Conservation (phyloP, 2,329 filamentous ascomycete species). For the Drechslera avenae region DNA sequence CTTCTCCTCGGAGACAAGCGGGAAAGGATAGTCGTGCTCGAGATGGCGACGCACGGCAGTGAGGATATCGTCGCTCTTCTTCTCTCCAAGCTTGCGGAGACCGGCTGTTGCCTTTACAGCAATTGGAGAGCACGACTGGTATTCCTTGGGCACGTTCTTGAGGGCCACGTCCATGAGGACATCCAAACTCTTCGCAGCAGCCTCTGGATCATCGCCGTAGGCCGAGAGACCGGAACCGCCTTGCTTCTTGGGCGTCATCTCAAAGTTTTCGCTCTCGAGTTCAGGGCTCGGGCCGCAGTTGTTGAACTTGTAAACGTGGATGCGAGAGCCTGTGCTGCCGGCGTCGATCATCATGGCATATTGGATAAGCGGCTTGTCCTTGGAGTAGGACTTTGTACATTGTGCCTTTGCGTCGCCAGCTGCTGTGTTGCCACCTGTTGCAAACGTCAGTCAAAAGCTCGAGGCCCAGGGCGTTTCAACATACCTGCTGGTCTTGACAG, state of each 20-base stretch:
- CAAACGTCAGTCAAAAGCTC: neutral
- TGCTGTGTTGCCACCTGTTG: constrained; percentile 49
- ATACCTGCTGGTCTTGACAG: constrained; percentile 33
- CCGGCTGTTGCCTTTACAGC: constrained; percentile 99
- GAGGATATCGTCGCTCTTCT: constrained; percentile 82
- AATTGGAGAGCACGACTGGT: constrained; percentile 89
- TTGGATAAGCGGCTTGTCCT: constrained; percentile 91
- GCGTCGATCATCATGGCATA: constrained; percentile 99
- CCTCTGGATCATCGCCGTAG: constrained; percentile 83
- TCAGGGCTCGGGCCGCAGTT: constrained; percentile 96
- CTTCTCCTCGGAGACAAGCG: constrained; percentile 82
- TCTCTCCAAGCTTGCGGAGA: constrained; percentile 80
- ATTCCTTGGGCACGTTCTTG: constrained; percentile 79
- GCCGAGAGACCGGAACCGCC: constrained; percentile 82
- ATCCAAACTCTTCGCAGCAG: constrained; percentile 88
- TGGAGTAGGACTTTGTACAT: constrained; percentile 82
- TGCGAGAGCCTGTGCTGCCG: constrained; percentile 94
- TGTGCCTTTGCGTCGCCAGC: constrained; percentile 67
- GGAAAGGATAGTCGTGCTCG: constrained; percentile 91
- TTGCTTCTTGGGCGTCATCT: constrained; percentile 86
- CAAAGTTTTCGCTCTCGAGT: constrained; percentile 88
- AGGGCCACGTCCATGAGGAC: constrained; percentile 85
- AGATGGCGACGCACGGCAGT: constrained; percentile 81
- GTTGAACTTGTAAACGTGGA: constrained; percentile 99
- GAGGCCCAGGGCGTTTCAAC: constrained; percentile 6